A percentile compares a stretch with the other conserved stretches of the same genome.
Conservation (phyloP, 352 stramenopile genomes). For the Globisporangium okanoganense region DNA sequence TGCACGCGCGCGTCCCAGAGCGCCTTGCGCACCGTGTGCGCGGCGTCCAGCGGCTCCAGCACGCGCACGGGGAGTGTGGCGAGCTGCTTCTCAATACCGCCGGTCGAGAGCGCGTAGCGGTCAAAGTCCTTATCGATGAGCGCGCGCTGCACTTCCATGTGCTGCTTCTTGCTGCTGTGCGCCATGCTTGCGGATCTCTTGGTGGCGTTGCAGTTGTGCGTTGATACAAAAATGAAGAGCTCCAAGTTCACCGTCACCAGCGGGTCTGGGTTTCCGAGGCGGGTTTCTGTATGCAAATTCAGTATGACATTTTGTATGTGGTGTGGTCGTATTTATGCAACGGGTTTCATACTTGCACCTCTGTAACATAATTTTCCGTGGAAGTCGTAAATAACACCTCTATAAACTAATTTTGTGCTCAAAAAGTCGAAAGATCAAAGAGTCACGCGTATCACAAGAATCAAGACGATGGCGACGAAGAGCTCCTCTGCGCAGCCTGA, state of each 20-base stretch:
- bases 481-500: neutral
- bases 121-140: conserved; percentile 81
- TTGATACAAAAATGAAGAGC: neutral
- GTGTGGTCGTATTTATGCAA: neutral
- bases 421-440: conserved; percentile 7
- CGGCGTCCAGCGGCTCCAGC: conserved; percentile 41
- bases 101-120: conserved; percentile 54
- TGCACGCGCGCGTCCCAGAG: conserved; percentile 72
- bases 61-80: conserved; percentile 23
- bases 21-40: conserved; percentile 53
- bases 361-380: neutral
- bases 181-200: conserved; percentile 8
- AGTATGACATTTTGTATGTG: neutral
- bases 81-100: conserved; percentile 28
- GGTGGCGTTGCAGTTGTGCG: conserved; percentile 5
- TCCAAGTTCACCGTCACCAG: neutral
- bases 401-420: neutral
- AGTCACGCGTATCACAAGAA: neutral
- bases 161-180: conserved; percentile 9
- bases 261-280: neutral
- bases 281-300: neutral
- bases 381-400: neutral
- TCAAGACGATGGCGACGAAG: conserved; percentile 1
- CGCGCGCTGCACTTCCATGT: conserved; percentile 61
- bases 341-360: too few relatives aligned